A percentile compares a stretch with the other conserved stretches of the same genome.
phyloP scores from a whole-genome alignment of 805 yeast species.

The Lachancea sp. region DNA sequence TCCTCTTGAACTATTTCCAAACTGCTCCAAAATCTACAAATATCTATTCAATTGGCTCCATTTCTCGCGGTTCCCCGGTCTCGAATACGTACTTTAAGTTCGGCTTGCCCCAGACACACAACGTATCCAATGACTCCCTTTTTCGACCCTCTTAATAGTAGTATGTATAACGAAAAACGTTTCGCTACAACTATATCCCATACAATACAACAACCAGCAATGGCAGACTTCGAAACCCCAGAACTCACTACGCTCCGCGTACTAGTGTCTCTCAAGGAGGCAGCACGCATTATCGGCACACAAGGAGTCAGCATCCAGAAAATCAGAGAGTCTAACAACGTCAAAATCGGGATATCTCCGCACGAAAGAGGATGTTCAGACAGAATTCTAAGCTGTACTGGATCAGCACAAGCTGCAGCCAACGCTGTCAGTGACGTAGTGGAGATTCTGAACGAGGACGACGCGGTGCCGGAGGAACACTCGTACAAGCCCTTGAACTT shows the following conservation, averaged over 20 bases:
- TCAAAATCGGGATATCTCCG: conserved; percentile 82
- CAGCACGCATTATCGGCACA: conserved; percentile 85
- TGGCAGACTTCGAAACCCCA: conserved; percentile 7
- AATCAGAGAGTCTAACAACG: conserved; percentile 66
- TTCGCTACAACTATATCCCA: background rate
- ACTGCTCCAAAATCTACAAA: too few species aligned
- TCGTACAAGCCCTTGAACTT: conserved; percentile 37
- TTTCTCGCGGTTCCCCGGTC: too few species aligned
- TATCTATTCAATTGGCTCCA: too few species aligned
- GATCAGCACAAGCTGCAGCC: conserved; percentile 62
- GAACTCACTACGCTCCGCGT: conserved; percentile 34
- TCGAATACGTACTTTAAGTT: too few species aligned
- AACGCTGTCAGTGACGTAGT: conserved; percentile 67
- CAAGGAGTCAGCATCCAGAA: conserved; percentile 73
- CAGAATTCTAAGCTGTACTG: conserved; percentile 73
- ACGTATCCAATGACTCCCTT: background rate
- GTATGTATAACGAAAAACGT: conserved; percentile 6
- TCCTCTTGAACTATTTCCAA: too few species aligned
- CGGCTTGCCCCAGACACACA: too few species aligned
- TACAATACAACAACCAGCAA: conserved; percentile 3
- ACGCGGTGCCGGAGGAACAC: conserved; percentile 46
- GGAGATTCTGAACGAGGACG: conserved; percentile 34
- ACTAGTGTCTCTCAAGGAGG: conserved; percentile 75
- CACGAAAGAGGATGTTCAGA: conserved; percentile 76
- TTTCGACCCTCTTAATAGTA: background rate